Conservation (phyloP, 2,329 filamentous ascomycete species). For the Diaporthe capsici region DNA sequence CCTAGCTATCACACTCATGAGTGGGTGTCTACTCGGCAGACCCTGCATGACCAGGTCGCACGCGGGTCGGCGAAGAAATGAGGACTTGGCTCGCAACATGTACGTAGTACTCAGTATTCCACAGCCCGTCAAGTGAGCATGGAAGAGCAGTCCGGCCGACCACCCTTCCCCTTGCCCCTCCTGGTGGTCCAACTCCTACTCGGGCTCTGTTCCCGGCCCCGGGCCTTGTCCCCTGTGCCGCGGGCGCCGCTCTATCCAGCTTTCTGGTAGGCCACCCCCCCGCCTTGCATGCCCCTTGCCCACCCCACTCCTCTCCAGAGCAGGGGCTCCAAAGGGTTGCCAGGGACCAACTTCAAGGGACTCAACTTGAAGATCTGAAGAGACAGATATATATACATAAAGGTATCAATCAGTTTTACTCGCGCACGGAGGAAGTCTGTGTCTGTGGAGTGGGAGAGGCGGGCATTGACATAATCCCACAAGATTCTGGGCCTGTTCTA, state of each 20-base stretch:
- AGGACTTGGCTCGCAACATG: not conserved
- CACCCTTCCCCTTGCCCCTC: not conserved
- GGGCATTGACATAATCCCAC: not conserved
- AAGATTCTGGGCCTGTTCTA: not conserved
- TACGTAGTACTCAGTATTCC: too few relatives aligned
- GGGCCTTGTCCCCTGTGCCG: not conserved
- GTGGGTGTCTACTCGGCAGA: not conserved
- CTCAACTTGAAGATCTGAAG: not conserved
- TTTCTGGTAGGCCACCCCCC: not conserved
- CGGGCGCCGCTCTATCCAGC: not conserved
- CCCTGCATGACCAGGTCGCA: not conserved
- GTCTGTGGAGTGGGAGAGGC: not conserved
- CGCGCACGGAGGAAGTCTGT: not conserved
- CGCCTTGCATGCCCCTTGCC: not conserved
- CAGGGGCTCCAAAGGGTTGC: not conserved
- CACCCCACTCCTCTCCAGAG: not conserved
- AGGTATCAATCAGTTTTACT: not conserved
- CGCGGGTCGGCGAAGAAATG: not conserved
- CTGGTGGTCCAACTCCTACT: not conserved
- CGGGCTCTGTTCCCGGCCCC: slow-evolving; percentile 4
- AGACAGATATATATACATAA: not conserved
- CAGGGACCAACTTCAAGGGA: not conserved
- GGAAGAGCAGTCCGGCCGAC: not conserved
- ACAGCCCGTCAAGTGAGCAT: not conserved
- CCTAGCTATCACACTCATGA: not conserved